Base-by-base conservation (phyloP, 345 rosid species). In the Populus alba region DNA sequence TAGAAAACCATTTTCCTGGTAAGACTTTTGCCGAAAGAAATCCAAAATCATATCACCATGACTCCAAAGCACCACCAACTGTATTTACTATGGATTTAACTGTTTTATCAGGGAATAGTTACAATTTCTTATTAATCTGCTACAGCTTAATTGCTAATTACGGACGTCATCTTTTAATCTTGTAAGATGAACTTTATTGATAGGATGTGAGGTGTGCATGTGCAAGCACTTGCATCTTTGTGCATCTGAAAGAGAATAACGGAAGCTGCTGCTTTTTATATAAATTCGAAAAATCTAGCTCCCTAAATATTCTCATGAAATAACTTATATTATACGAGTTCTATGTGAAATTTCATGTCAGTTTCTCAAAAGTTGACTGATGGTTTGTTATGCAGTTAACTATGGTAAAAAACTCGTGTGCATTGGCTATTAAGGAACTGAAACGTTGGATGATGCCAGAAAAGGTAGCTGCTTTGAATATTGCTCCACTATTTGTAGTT, bases 371-470 rank as follows among this genome's bases (percentile, higher is more conserved):
- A 72, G 66, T 57, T 72, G 62, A 78, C 31, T 3, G 59, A 73
- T 73, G 49, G 65, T 65, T 75, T 75, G 10, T 69, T 68, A 3
- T 87, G 92, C 91, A 96, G 99, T 81, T 88, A 18, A 87, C 81
- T 38, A 66, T 91, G 84, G 31, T 97, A 29, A 90, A 87, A 84
- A 88, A 81, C 83, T 86, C 98, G 6, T 85, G 91, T 74, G 79
- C 9, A 47, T 66, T 89, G 75, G 93, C 94, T 37, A 87, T 92
- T 59, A 92, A 88, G 89, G 84, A 91, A 81, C 77, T 97, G 72
- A 90, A 88, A 76, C 76, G 74, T 10, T 97, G 99, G 99, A 94
- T 94, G 89, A 51, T 8, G 12, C 96, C 97, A 2, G 95, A 89
- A 73, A 97, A 91, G 93, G 99, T 88, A 43, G 70, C 27, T 10